A percentile compares a stretch with the other conserved stretches of the same genome.
These are phyloP conservation scores for Metschnikowia picachoensis DNA, from an alignment of 805 yeast genomes.

Conservation along the genomic window DNA sequence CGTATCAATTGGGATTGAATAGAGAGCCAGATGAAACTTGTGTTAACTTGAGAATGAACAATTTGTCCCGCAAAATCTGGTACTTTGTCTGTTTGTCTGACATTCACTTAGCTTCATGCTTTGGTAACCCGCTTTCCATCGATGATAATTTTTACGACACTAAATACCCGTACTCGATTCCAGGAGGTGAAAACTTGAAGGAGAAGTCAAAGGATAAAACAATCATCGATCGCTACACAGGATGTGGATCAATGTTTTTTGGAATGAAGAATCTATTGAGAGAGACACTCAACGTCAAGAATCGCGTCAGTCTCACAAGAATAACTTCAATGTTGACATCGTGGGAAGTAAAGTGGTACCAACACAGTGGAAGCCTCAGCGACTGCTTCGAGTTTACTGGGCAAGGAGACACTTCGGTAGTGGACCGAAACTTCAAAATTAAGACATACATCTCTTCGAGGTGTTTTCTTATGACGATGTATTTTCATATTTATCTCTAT, in stretches of 20 bases:
- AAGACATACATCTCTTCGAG: constrained; percentile 17
- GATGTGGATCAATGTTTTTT: constrained; percentile 6
- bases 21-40: constrained; percentile 52
- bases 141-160: constrained; percentile 13
- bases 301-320: constrained; percentile 9
- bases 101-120: constrained; percentile 10
- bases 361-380: constrained; percentile 8
- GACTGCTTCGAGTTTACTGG: constrained; percentile 8
- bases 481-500: constrained; percentile 18
- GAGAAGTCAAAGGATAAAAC: constrained; percentile 11
- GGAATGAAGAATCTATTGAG: constrained; percentile 5
- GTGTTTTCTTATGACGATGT: constrained; percentile 15
- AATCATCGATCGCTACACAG: constrained; percentile 10
- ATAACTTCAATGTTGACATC: constrained; percentile 9
- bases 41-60: constrained; percentile 17
- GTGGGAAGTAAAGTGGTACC: constrained; percentile 13
- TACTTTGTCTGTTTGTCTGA: constrained; percentile 14
- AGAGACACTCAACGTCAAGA: constrained; percentile 9
- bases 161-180: constrained; percentile 11
- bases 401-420: not conserved
- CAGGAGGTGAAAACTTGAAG: constrained; percentile 16
- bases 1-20: constrained; percentile 60
- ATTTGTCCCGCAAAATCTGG: constrained; percentile 27
- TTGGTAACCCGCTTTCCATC: constrained; percentile 14
- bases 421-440: constrained; percentile 15